Evolutionary conservation across 768 basidiomycete genomes (phyloP).

Genomic region (Neoboletus brunneissimus): DNA sequence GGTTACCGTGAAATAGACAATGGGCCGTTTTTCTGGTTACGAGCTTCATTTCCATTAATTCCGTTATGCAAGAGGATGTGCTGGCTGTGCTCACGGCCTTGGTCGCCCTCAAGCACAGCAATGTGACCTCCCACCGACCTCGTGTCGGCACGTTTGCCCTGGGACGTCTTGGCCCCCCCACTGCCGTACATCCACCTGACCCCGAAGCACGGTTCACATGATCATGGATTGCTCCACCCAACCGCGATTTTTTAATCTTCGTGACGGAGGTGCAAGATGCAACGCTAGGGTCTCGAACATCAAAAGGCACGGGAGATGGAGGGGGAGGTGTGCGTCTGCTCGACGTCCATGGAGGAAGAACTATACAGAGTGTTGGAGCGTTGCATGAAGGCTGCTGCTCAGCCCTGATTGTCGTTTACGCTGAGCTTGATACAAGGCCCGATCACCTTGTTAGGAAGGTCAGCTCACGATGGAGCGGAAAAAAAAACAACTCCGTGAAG

Average conservation of each 20-base stretch:
- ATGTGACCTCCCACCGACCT: slow-evolving; percentile 10
- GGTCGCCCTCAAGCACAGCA: slow-evolving; percentile 5
- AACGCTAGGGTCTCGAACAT: slow-evolving; percentile 9
- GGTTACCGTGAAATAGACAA: slow-evolving; percentile 1
- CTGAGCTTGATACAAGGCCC: background rate
- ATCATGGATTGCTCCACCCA: slow-evolving; percentile 5
- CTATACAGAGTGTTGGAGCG: background rate
- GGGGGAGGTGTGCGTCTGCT: background rate
- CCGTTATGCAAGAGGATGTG: background rate
- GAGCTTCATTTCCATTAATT: background rate
- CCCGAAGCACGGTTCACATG: slow-evolving; percentile 5
- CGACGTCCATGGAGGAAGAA: slow-evolving; percentile 8
- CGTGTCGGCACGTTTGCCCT: slow-evolving; percentile 11
- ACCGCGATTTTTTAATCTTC: slow-evolving; percentile 23
- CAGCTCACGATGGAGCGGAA: slow-evolving; percentile 2
- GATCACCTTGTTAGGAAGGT: slow-evolving; percentile 24
- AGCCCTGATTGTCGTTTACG: slow-evolving; percentile 18
- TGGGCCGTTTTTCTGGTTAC: background rate
- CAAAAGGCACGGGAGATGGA: slow-evolving; percentile 7
- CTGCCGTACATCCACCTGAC: slow-evolving; percentile 8
- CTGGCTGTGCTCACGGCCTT: background rate
- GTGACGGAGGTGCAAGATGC: slow-evolving; percentile 9
- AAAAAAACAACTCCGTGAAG: slow-evolving; percentile 22
- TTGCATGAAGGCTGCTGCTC: background rate
- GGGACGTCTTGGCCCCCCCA: background rate